phyloP scores from a whole-genome alignment of 495 filamentous ascomycete species.

The Xylaria intraflava region DNA sequence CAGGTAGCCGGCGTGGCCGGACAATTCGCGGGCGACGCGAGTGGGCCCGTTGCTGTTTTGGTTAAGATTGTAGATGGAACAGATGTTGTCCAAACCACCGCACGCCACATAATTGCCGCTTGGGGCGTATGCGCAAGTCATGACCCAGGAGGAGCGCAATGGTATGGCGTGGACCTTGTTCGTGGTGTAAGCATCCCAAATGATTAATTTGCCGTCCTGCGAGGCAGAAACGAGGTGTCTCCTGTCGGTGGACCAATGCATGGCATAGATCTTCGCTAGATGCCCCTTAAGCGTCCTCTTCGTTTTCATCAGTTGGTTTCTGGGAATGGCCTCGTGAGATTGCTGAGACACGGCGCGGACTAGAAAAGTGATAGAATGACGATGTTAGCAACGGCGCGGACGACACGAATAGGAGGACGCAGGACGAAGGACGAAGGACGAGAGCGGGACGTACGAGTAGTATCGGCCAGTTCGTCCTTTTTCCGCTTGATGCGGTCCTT shows the following conservation, averaged over 20 bases:
- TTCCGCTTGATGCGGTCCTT: constrained; percentile 99
- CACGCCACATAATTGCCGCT: constrained; percentile 98
- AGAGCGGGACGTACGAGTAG: constrained; percentile 67
- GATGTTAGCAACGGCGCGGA: constrained; percentile 6
- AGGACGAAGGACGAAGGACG: constrained; percentile 6
- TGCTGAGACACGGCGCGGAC: constrained; percentile 86
- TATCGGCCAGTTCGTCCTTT: constrained; percentile 98
- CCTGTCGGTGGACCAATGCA: constrained; percentile 99
- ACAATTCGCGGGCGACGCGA: constrained; percentile 90
- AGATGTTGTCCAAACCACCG: constrained; percentile 98
- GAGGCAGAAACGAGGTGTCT: constrained; percentile 97
- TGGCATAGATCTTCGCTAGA: constrained; percentile 96
- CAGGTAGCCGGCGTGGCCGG: constrained; percentile 93
- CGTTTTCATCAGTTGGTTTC: constrained; percentile 86
- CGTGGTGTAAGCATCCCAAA: constrained; percentile 99
- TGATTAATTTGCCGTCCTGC: constrained; percentile 98
- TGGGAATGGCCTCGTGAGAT: constrained; percentile 81
- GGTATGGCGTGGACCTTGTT: constrained; percentile 99
- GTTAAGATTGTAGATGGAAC: constrained; percentile 96
- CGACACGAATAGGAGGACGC: background rate
- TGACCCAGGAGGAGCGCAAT: constrained; percentile 97
- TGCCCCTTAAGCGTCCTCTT: constrained; percentile 94
- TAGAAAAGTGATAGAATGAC: constrained; percentile 32
- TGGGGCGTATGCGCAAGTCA: constrained; percentile 98
- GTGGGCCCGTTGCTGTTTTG: constrained; percentile 93